Evolutionary conservation across 1,139 yeast species (phyloP).

Genomic region (Magnusiomyces paraingens): DNA sequence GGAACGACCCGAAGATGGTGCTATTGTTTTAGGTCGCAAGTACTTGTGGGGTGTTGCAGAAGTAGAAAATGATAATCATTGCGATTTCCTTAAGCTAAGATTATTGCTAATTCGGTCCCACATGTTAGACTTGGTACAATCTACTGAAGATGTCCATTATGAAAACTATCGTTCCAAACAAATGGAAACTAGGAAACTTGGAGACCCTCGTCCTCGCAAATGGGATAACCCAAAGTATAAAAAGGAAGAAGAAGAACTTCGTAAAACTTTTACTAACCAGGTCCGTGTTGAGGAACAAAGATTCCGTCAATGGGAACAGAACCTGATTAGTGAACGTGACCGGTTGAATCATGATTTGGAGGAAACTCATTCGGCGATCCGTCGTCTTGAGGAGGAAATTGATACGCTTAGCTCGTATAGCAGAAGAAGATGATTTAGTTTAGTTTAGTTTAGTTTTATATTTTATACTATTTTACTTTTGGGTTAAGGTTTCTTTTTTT

Average conservation of each 20-base stretch:
- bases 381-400: slow-evolving; percentile 32
- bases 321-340: slow-evolving; percentile 89
- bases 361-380: slow-evolving; percentile 55
- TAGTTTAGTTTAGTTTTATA: no score
- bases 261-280: slow-evolving; percentile 95
- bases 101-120: slow-evolving; percentile 84
- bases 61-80: slow-evolving; percentile 91
- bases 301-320: slow-evolving; percentile 97
- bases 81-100: slow-evolving; percentile 91
- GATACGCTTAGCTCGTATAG: slow-evolving; percentile 22
- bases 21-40: slow-evolving; percentile 79
- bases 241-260: slow-evolving; percentile 92
- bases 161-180: slow-evolving; percentile 81
- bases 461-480: no score
- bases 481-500: no score
- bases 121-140: slow-evolving; percentile 78
- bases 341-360: slow-evolving; percentile 91
- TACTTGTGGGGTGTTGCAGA: slow-evolving; percentile 98
- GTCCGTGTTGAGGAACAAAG: slow-evolving; percentile 95
- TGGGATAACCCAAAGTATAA: slow-evolving; percentile 83
- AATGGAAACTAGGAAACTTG: slow-evolving; percentile 55
- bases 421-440: not conserved
- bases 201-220: slow-evolving; percentile 39
- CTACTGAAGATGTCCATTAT: slow-evolving; percentile 90
- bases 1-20: slow-evolving; percentile 62